Base-by-base conservation (phyloP, 768 basidiomycete genomes). In the Tricholoma hemisulphureum region DNA sequence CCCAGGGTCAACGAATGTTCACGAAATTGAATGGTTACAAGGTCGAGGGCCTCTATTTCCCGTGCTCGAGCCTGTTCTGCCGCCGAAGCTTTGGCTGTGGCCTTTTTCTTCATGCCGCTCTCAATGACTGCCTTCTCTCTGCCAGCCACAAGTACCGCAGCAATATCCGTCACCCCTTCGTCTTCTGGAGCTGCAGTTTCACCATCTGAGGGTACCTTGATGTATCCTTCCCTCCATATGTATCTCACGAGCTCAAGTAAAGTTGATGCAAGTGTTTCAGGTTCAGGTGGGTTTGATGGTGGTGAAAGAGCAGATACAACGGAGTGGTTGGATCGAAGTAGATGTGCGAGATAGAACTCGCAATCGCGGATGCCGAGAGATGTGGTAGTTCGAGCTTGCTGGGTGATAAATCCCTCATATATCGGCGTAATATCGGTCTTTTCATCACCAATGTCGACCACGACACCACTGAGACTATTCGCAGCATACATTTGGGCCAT, bases 81-180 rank as follows among this genome's bases (percentile, higher is more conserved):
- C 35, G 88, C 91, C 49, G 84, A 83, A 23, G 85, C 88, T 61
- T 85, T 89, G 28, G 83, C 84, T 7, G 79, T 86, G 23, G 83
- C 81, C 61, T 87, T 87, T 68, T 88, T 89, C 74, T 89, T 92
- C 76, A 87, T 88, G 18, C 86, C 88, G 59, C 84, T 85, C 70
- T 94, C 92, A 59, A 95, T 94, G 31, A 95, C 84, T 0, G 92
- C 90, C 62, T 88, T 86, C 72, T 95, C 94, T 67, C 89, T 91
- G n/a, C 94, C 94, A 7, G 92, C 91, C 29, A 93, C 90, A 43
- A 96, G 78, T 46, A 91, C 86, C 7, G 95, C 92, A 6, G 94
- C 94, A 57, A 95, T 93, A 68, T 96, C 91, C 16, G 90, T 91
- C 23, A 93, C 77, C 3, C 91, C 94, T 60, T 94, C 93, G 56